Conservation (phyloP, 345 rosid species). For the Eucalyptus paniculata region DNA sequence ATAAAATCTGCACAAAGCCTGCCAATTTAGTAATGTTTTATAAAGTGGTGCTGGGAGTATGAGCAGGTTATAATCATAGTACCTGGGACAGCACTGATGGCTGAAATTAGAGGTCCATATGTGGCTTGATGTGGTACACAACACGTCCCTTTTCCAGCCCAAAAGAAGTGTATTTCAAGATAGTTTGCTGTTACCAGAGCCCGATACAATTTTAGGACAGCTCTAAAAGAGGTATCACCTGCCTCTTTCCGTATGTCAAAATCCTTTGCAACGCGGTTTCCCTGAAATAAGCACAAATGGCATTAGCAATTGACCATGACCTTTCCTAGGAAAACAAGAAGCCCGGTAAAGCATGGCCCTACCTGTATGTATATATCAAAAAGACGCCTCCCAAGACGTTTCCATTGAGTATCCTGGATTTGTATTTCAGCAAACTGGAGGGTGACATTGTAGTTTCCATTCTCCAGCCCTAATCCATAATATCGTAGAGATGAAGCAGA, state of each 20-base stretch:
- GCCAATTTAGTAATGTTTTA: background rate
- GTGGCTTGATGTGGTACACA: conserved; percentile 11
- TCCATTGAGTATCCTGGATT: too few relatives aligned
- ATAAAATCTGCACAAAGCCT: conserved; percentile 33
- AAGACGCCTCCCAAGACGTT: conserved; percentile 19
- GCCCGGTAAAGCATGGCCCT: background rate
- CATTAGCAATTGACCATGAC: background rate
- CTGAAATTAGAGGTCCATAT: conserved; percentile 19
- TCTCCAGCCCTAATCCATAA: too few relatives aligned
- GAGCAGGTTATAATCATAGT: background rate
- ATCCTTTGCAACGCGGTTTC: conserved; percentile 27
- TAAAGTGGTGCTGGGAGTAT: background rate
- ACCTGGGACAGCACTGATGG: conserved; percentile 59
- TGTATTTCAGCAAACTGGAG: too few relatives aligned
- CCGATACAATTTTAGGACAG: background rate
- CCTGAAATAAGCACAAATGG: conserved; percentile 4
- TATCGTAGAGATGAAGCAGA: too few relatives aligned
- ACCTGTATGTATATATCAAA: conserved; percentile 52
- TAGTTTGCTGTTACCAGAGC: conserved; percentile 7
- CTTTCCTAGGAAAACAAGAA: background rate
- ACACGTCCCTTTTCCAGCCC: conserved; percentile 37
- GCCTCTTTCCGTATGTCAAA: conserved; percentile 28
- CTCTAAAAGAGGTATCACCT: conserved; percentile 1
- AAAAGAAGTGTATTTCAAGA: conserved; percentile 26
- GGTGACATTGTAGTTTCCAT: too few relatives aligned